phyloP scores from a whole-genome alignment of 768 basidiomycete species.

The Gloeopeniophorella convolvens region DNA sequence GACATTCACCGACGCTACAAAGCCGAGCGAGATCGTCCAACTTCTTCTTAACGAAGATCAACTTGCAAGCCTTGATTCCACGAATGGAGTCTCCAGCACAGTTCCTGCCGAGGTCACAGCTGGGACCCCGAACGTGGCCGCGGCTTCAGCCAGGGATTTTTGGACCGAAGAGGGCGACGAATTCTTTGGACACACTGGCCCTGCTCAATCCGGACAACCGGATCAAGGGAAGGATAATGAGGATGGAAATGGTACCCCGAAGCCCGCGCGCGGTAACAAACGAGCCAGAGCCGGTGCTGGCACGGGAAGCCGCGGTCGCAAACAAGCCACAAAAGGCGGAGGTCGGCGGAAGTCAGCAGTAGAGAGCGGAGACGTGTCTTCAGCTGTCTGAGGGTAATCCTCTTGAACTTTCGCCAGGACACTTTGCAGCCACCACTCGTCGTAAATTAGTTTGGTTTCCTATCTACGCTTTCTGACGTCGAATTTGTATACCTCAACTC shows the following conservation, averaged over 20 bases:
- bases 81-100: conserved; percentile 33
- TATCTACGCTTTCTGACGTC: conserved; percentile 12
- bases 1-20: conserved; percentile 86
- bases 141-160: conserved; percentile 48
- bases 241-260: conserved; percentile 20
- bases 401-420: conserved; percentile 5
- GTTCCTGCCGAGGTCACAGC: conserved; percentile 32
- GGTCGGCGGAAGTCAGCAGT: conserved; percentile 21
- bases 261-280: conserved; percentile 27
- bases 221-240: conserved; percentile 25
- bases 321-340: conserved; percentile 22
- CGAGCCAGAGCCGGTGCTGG: conserved; percentile 30
- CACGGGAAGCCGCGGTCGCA: conserved; percentile 32
- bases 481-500: conserved; percentile 13
- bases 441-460: conserved; percentile 4
- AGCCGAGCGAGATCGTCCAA: conserved; percentile 95
- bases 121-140: conserved; percentile 31
- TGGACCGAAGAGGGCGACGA: conserved; percentile 88
- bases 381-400: conserved; percentile 5
- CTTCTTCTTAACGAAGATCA: conserved; percentile 93
- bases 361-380: conserved; percentile 17
- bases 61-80: conserved; percentile 59
- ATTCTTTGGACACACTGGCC: conserved; percentile 63
- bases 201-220: conserved; percentile 20
- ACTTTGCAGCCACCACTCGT: conserved; percentile 8